A percentile compares a stretch with the other conserved stretches of the same genome.
phyloP scores from a whole-genome alignment of 2,329 filamentous ascomycete genomes.

The Colletotrichum musicola region DNA sequence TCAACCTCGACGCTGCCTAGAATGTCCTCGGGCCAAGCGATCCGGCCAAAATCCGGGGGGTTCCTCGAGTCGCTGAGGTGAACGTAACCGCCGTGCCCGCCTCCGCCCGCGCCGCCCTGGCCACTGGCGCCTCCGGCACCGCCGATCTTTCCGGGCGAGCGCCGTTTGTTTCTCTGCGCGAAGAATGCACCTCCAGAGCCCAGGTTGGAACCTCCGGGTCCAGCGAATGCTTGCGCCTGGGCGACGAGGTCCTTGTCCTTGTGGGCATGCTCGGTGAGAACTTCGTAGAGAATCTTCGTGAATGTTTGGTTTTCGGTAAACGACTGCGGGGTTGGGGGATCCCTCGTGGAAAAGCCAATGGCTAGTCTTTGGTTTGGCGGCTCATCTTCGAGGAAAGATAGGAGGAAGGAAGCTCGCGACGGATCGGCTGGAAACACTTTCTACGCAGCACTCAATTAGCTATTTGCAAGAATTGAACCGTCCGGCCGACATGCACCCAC shows the following conservation, averaged over 20 bases:
- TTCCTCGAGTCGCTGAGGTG: constrained; percentile 75
- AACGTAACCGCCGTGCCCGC: constrained; percentile 71
- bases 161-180: constrained; percentile 54
- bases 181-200: constrained; percentile 66
- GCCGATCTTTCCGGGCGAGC: constrained; percentile 49
- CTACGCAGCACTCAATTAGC: constrained; percentile 50
- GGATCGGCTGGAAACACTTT: constrained; percentile 68
- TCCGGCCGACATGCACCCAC: constrained; percentile 53
- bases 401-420: constrained; percentile 61
- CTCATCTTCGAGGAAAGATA: constrained; percentile 70
- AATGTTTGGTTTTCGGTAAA: constrained; percentile 73
- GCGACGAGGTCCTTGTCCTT: constrained; percentile 67
- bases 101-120: constrained; percentile 73
- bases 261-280: constrained; percentile 67
- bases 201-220: constrained; percentile 66
- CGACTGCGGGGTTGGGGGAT: constrained; percentile 72
- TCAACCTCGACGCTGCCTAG: constrained; percentile 76
- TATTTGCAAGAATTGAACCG: constrained; percentile 4
- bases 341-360: constrained; percentile 68
- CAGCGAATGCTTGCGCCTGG: constrained; percentile 72
- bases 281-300: constrained; percentile 68
- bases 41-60: constrained; percentile 75
- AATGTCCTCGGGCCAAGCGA: constrained; percentile 78
- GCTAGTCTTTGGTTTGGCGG: constrained; percentile 67
- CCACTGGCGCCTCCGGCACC: constrained; percentile 68